Evolutionary conservation across 2,329 filamentous ascomycete genomes (phyloP).

Genomic region (Aspergillus aculeatinus): DNA sequence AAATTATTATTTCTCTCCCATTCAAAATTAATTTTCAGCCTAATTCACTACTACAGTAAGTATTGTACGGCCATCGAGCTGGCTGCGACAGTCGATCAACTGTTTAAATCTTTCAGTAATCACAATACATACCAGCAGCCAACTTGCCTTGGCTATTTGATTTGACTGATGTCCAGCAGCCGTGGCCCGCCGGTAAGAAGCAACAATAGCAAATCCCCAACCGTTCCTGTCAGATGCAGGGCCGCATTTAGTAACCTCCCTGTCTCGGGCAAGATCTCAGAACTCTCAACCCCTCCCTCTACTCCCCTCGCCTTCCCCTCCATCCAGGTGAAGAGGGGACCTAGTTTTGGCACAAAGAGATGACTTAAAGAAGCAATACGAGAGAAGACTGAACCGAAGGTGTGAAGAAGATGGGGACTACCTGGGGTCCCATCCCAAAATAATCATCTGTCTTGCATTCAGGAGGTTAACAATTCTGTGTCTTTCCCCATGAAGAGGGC

Average conservation of each 20-base stretch:
- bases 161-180: background rate
- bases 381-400: background rate
- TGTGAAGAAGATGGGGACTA: background rate
- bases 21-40: background rate
- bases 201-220: conserved; percentile 2
- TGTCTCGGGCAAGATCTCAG: background rate
- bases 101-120: background rate
- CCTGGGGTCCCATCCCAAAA: background rate
- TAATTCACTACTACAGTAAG: background rate
- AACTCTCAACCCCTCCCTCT: background rate
- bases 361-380: background rate
- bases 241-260: conserved; percentile 6
- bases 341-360: conserved; percentile 5
- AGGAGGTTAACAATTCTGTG: background rate
- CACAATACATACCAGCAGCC: conserved; percentile 1
- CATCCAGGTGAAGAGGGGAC: background rate
- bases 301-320: background rate
- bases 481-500: background rate
- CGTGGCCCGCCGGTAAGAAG: background rate
- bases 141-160: background rate
- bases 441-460: background rate
- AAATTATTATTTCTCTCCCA: background rate
- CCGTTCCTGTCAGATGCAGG: conserved; percentile 1
- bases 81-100: background rate
- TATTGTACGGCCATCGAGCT: background rate